Percentiles rank a stretch among this genome's conserved stretches.
These are phyloP conservation scores for Microdochium trichocladiopsis DNA, from an alignment of 2,329 filamentous ascomycete genomes.

Conservation along the genomic window DNA sequence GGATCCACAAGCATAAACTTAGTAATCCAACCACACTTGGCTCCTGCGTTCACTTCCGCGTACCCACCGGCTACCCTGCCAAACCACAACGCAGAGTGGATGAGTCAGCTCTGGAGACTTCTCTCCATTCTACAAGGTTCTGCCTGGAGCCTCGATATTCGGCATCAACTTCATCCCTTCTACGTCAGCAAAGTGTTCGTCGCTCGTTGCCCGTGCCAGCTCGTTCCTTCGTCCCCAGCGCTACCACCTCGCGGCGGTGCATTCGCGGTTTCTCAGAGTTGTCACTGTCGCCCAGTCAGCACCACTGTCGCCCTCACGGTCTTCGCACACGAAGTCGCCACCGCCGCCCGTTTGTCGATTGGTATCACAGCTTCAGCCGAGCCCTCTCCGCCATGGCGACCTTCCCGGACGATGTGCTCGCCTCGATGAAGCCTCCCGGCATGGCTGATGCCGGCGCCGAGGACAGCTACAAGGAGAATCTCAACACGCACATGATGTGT, in stretches of 20 bases:
- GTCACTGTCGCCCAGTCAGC: background rate
- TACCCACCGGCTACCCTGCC: too few species aligned
- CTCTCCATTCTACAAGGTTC: background rate
- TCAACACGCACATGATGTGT: conserved; percentile 81
- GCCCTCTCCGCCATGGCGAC: conserved; percentile 18
- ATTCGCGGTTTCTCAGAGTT: background rate
- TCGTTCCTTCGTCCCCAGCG: background rate
- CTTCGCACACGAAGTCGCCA: background rate
- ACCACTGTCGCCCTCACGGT: background rate
- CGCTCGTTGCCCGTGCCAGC: background rate
- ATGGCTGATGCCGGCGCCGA: conserved; percentile 14
- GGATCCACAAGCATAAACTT: too few species aligned
- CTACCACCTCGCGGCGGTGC: background rate
- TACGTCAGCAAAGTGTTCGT: background rate
- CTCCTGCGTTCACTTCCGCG: background rate
- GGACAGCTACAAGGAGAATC: conserved; percentile 65
- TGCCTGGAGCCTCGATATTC: background rate
- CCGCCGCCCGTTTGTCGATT: background rate
- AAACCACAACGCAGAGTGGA: background rate
- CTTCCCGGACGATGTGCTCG: background rate
- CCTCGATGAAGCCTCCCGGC: background rate
- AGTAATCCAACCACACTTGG: background rate
- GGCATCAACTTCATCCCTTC: background rate
- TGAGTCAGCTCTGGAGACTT: background rate
- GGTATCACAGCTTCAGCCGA: background rate